phyloP scores from a whole-genome alignment of 805 yeast genomes.

The Metschnikowia hibisci region DNA sequence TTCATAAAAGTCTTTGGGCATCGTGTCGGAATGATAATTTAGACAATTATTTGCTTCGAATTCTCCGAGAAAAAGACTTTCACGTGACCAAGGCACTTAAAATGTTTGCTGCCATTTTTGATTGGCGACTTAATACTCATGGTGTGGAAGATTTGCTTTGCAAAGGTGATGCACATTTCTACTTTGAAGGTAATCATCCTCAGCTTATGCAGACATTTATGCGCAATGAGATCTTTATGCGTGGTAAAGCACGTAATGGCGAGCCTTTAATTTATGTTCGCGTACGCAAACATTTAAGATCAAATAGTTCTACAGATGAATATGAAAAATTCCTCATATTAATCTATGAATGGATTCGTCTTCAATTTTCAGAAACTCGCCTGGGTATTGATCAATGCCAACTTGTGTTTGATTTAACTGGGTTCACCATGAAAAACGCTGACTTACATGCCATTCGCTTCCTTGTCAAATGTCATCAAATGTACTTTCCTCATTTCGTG shows the following conservation, averaged over 20 bases:
- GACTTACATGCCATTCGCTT: slow-evolving; percentile 13
- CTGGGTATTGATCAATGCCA: slow-evolving; percentile 10
- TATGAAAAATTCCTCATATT: slow-evolving; percentile 8
- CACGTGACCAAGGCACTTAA: slow-evolving; percentile 6
- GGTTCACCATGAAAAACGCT: slow-evolving; percentile 13
- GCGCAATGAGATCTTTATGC: slow-evolving; percentile 7
- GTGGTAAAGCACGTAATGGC: slow-evolving; percentile 8
- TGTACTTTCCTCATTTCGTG: slow-evolving; percentile 12
- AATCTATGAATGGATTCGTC: slow-evolving; percentile 10
- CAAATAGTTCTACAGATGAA: slow-evolving; percentile 8
- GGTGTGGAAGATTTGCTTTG: slow-evolving; percentile 9
- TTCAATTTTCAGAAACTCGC: slow-evolving; percentile 7
- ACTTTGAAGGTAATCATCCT: slow-evolving; percentile 2
- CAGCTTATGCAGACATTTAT: slow-evolving; percentile 6
- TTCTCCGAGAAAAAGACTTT: slow-evolving; percentile 8
- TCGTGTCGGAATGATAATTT: slow-evolving; percentile 9
- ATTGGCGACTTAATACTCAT: slow-evolving; percentile 10
- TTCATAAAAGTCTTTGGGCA: slow-evolving; percentile 14
- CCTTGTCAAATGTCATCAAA: slow-evolving; percentile 7
- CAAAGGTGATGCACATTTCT: slow-evolving; percentile 10
- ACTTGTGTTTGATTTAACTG: slow-evolving; percentile 12
- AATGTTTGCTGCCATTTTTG: slow-evolving; percentile 10
- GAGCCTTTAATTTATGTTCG: slow-evolving; percentile 8
- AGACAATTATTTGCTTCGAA: slow-evolving; percentile 12
- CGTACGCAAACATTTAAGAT: slow-evolving; percentile 7